Evolutionary conservation across 192 early-diverging fungal species (phyloP).

Genomic region (Gorgonomyces haynaldii): DNA sequence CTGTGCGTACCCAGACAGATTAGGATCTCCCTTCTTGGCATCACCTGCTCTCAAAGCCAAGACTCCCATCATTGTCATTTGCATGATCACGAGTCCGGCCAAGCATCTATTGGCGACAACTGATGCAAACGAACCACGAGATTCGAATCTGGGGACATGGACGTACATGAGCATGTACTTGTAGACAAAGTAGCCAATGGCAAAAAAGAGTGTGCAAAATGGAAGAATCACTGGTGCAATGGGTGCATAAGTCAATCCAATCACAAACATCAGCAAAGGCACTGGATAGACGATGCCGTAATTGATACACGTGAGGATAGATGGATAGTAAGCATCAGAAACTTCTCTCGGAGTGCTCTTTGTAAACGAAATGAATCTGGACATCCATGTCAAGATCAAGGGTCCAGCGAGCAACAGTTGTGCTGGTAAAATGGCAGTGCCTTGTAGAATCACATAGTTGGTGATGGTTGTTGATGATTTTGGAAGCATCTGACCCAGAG

Average conservation of each 20-base stretch:
- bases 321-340: conserved; percentile 41
- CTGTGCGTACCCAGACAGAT: conserved; percentile 18
- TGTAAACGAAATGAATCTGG: conserved; percentile 14
- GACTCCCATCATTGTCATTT: conserved; percentile 40
- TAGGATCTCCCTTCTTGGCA: neutral
- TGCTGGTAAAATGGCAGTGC: conserved; percentile 26
- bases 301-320: conserved; percentile 34
- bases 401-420: conserved; percentile 34
- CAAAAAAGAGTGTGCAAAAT: conserved; percentile 36
- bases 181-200: conserved; percentile 35
- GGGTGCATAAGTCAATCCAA: conserved; percentile 32
- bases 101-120: conserved; percentile 37
- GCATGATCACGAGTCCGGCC: conserved; percentile 35
- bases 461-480: conserved; percentile 25
- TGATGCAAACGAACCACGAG: conserved; percentile 27
- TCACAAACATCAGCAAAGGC: conserved; percentile 37
- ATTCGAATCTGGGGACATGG: conserved; percentile 41
- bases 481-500: neutral
- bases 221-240: conserved; percentile 40
- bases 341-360: conserved; percentile 25
- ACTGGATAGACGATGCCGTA: conserved; percentile 39
- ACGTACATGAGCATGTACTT: conserved; percentile 46
- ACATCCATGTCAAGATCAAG: conserved; percentile 31
- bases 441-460: conserved; percentile 34
- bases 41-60: conserved; percentile 29